Evolutionary conservation across 2,329 filamentous ascomycete species (phyloP).

Genomic region (Calonectria honghensis): DNA sequence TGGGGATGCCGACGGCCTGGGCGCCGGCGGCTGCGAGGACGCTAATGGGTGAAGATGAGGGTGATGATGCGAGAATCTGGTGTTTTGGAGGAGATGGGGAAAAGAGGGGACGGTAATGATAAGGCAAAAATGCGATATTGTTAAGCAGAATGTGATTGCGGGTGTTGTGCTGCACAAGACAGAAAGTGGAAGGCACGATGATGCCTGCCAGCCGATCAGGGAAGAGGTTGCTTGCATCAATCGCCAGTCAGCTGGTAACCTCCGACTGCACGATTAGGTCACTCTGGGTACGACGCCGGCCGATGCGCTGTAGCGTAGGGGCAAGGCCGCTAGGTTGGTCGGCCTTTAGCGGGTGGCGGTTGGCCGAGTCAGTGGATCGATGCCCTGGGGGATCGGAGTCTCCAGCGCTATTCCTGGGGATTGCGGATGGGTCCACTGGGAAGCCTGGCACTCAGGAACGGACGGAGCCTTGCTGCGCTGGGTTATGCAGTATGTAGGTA

Average conservation of each 20-base stretch:
- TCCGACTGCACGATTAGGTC: slow-evolving; percentile 32
- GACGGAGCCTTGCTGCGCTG: slow-evolving; percentile 28
- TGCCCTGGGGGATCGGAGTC: slow-evolving; percentile 28
- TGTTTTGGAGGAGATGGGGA: slow-evolving; percentile 9
- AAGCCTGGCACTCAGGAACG: neutral
- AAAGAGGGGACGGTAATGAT: neutral
- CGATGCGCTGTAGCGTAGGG: slow-evolving; percentile 31
- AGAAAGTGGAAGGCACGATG: slow-evolving; percentile 34
- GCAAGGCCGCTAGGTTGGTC: slow-evolving; percentile 25
- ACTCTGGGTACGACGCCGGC: slow-evolving; percentile 38
- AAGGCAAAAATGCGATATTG: slow-evolving; percentile 14
- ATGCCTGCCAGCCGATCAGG: slow-evolving; percentile 30
- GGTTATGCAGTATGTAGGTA: slow-evolving; percentile 32
- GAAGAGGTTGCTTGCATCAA: slow-evolving; percentile 49
- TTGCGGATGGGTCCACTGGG: slow-evolving; percentile 27
- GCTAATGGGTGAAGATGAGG: slow-evolving; percentile 4
- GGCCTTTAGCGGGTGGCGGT: slow-evolving; percentile 33
- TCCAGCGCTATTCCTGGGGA: slow-evolving; percentile 8
- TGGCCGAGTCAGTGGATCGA: slow-evolving; percentile 39
- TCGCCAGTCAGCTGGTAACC: slow-evolving; percentile 45
- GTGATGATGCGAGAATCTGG: slow-evolving; percentile 7
- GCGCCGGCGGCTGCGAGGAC: neutral
- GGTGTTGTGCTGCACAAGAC: slow-evolving; percentile 25
- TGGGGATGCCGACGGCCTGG: slow-evolving; percentile 23
- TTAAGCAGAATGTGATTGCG: slow-evolving; percentile 1